Percentiles rank a stretch among this genome's conserved stretches.
Conservation (phyloP, 78 protist species). For the Emiliania huxleyi region DNA sequence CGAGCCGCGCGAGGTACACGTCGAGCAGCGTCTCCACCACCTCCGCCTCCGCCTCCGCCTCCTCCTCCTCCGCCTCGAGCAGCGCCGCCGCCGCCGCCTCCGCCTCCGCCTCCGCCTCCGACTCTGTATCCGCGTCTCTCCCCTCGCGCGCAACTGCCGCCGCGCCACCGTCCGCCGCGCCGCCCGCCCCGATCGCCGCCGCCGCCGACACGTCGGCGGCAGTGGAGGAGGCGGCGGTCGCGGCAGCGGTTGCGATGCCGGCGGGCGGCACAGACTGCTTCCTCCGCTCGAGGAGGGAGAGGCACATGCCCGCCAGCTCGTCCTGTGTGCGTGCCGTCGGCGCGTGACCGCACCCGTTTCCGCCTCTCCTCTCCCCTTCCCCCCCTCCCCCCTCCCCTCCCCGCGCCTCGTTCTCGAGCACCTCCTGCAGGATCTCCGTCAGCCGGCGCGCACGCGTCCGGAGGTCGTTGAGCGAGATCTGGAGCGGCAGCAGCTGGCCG, state of each 20-base stretch:
- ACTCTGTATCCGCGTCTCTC: too few relatives aligned
- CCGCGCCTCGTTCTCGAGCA: neutral
- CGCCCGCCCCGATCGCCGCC: neutral
- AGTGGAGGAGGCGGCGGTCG: neutral
- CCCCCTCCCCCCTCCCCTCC: too few relatives aligned
- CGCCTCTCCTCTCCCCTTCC: too few relatives aligned
- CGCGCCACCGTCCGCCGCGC: neutral
- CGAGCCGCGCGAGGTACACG: neutral
- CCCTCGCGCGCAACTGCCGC: too few relatives aligned
- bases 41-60: neutral
- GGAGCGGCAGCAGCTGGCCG: neutral
- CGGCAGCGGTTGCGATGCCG: neutral
- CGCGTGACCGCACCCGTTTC: too few relatives aligned
- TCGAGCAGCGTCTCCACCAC: conserved; percentile 15
- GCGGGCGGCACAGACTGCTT: neutral
- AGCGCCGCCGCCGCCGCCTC: neutral
- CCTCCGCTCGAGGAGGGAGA: neutral
- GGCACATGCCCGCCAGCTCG: neutral
- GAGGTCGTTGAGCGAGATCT: neutral
- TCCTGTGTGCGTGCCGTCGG: neutral
- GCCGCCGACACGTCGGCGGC: neutral
- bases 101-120: neutral
- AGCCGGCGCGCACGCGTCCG: neutral
- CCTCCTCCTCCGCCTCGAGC: neutral
- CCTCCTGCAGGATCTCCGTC: neutral